Evolutionary conservation across 768 basidiomycete genomes (phyloP).

Genomic region (Tubosaeta sp.): DNA sequence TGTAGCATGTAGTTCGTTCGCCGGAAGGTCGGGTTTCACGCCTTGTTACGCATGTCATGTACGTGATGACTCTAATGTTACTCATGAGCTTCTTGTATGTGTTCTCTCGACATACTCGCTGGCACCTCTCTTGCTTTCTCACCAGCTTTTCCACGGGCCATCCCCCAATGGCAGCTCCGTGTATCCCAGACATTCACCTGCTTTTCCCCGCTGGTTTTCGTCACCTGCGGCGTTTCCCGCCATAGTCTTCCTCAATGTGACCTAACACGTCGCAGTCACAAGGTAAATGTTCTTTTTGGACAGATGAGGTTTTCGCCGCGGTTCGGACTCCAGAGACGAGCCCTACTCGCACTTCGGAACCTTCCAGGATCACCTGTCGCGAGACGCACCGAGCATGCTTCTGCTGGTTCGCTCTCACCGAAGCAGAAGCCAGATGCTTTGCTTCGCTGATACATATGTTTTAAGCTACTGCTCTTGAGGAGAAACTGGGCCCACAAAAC

Average conservation of each 20-base stretch:
- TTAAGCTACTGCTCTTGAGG: neutral
- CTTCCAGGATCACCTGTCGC: neutral
- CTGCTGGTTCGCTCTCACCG: neutral
- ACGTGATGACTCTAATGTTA: slow-evolving; percentile 6
- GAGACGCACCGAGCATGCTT: neutral
- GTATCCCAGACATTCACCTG: neutral
- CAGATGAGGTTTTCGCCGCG: neutral
- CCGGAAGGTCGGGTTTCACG: neutral
- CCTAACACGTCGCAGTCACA: neutral
- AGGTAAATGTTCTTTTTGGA: neutral
- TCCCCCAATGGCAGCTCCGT: neutral
- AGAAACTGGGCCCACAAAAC: neutral
- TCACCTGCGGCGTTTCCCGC: neutral
- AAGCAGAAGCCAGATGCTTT: neutral
- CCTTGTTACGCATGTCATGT: slow-evolving; percentile 8
- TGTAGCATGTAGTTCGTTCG: neutral
- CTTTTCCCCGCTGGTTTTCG: neutral
- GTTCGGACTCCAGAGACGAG: neutral
- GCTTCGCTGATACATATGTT: neutral
- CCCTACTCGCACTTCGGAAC: neutral
- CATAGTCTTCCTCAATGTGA: neutral
- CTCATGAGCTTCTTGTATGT: neutral
- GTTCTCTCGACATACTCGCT: neutral
- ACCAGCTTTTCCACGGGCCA: neutral
- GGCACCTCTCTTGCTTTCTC: neutral